Evolutionary conservation across 345 rosid species (phyloP).

Genomic region (Pistacia atlantica): DNA sequence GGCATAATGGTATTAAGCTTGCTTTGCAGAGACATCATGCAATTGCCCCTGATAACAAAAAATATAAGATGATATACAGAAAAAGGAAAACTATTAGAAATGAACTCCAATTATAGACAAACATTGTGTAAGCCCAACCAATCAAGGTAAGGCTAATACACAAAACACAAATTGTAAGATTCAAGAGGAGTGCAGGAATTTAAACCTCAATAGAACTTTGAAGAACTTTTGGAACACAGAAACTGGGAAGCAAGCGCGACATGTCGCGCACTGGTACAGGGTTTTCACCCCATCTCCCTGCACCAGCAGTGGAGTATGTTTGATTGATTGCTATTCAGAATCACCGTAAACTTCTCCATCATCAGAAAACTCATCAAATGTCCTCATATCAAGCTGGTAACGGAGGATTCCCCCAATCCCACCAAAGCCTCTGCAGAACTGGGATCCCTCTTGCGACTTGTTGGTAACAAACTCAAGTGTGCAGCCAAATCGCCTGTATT

Average conservation of each 20-base stretch:
- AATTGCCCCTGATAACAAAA: not conserved
- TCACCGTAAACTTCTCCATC: constrained; percentile 49
- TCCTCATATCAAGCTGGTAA: constrained; percentile 60
- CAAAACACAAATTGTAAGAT: too few species aligned
- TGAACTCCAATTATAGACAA: not conserved
- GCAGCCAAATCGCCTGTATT: constrained; percentile 66
- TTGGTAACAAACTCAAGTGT: constrained; percentile 68
- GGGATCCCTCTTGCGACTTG: constrained; percentile 75
- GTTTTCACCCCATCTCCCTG: constrained; percentile 39
- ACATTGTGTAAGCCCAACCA: too few species aligned
- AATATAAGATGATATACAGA: not conserved
- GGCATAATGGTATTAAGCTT: not conserved
- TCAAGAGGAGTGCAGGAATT: not conserved
- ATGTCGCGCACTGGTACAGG: constrained; percentile 43
- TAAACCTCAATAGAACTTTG: constrained; percentile 21
- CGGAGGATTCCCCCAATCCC: constrained; percentile 78
- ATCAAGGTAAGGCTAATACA: too few species aligned
- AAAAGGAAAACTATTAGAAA: not conserved
- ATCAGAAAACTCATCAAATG: constrained; percentile 60
- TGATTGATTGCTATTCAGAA: constrained; percentile 75
- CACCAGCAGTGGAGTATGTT: constrained; percentile 44
- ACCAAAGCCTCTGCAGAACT: constrained; percentile 75
- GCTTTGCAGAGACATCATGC: constrained; percentile 1
- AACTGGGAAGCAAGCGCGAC: constrained; percentile 25
- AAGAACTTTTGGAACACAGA: constrained; percentile 1